These are phyloP conservation scores for Jaminaea rosea DNA, from an alignment of 1,284 basidiomycete genomes.

Conservation along the genomic window DNA sequence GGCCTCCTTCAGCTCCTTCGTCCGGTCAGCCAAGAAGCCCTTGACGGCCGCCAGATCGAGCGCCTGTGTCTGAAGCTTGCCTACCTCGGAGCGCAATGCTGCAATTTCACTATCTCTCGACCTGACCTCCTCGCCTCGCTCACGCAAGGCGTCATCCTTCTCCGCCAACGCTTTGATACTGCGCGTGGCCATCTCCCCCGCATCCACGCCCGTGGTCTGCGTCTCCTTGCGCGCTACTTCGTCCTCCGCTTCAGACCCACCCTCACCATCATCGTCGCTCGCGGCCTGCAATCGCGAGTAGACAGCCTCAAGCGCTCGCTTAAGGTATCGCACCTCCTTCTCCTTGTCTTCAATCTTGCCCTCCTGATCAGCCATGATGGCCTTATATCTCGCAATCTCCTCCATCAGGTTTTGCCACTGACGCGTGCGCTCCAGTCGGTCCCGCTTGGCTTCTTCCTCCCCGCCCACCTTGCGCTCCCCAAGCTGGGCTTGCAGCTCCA, in stretches of 20 bases:
- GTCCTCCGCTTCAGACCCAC: not conserved
- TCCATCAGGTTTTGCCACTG: slow-evolving; percentile 68
- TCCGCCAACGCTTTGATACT: slow-evolving; percentile 63
- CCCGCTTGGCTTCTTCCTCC: slow-evolving; percentile 55
- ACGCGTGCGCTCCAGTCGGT: slow-evolving; percentile 66
- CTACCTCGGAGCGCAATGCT: slow-evolving; percentile 24
- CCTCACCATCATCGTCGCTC: no score
- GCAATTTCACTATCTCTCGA: no score
- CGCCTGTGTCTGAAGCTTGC: slow-evolving; percentile 28
- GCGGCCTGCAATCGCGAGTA: slow-evolving; percentile 59
- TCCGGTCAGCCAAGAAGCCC: slow-evolving; percentile 13
- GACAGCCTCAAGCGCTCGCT: slow-evolving; percentile 72
- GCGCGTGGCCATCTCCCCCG: slow-evolving; percentile 61
- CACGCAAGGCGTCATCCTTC: slow-evolving; percentile 54
- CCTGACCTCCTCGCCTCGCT: slow-evolving; percentile 47
- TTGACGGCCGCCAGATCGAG: slow-evolving; percentile 13
- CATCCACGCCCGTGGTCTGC: slow-evolving; percentile 51
- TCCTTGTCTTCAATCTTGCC: slow-evolving; percentile 54
- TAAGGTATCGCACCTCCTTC: slow-evolving; percentile 67
- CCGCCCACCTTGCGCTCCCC: slow-evolving; percentile 6
- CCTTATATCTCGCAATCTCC: slow-evolving; percentile 65
- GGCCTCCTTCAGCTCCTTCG: slow-evolving; percentile 10
- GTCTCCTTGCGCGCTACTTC: slow-evolving; percentile 10
- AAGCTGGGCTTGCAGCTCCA: slow-evolving; percentile 64
- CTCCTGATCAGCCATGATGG: slow-evolving; percentile 58